These are phyloP conservation scores for Globisporangium polare DNA, from an alignment of 352 stramenopile species.

Conservation along the genomic window DNA sequence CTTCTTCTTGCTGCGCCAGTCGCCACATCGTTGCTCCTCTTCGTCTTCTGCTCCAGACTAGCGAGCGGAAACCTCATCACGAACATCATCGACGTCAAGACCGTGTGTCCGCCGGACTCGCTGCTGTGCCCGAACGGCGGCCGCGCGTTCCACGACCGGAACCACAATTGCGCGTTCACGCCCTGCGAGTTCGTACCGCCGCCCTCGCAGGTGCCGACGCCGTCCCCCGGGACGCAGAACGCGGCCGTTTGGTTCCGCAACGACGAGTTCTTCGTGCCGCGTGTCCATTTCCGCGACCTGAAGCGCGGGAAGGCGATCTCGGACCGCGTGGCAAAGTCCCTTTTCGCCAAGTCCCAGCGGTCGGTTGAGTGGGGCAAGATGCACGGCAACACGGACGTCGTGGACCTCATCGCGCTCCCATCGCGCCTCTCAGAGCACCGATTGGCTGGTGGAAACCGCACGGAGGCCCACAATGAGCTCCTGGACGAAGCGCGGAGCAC, in stretches of 20 bases:
- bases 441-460: neutral
- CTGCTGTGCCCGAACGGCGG: conserved; percentile 34
- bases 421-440: neutral
- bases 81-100: conserved; percentile 24
- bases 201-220: neutral
- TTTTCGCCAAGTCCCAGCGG: conserved; percentile 15
- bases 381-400: neutral
- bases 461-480: conserved; percentile 7
- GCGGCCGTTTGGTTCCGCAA: conserved; percentile 29
- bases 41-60: neutral
- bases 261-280: conserved; percentile 36
- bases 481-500: conserved; percentile 15
- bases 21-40: neutral
- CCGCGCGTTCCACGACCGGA: conserved; percentile 29
- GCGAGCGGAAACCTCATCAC: conserved; percentile 7
- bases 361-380: conserved; percentile 10
- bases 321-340: conserved; percentile 4
- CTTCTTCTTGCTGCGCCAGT: neutral
- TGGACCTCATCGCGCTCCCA: neutral
- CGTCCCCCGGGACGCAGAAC: conserved; percentile 12
- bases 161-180: conserved; percentile 39
- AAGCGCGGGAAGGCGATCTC: conserved; percentile 17
- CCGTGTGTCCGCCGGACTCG: conserved; percentile 35
- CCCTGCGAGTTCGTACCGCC: conserved; percentile 33
- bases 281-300: conserved; percentile 17